Conservation (phyloP, 83 land plant genomes). For the Larix sibirica region DNA sequence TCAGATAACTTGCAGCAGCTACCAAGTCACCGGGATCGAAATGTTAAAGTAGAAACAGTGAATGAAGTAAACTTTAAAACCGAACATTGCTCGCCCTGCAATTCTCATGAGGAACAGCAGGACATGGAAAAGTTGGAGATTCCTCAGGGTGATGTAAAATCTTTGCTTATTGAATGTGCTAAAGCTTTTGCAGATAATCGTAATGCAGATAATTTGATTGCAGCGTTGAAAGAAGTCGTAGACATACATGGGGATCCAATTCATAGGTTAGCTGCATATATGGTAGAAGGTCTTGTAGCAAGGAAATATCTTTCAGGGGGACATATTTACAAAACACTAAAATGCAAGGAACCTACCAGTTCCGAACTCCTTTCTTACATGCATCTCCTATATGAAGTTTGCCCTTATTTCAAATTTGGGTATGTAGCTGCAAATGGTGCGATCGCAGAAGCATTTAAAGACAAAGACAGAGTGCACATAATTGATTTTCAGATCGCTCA, state of each 20-base stretch:
- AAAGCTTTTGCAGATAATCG: slow-evolving; percentile 41
- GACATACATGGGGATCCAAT: slow-evolving; percentile 66
- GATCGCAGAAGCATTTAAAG: slow-evolving; percentile 74
- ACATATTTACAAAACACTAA: slow-evolving; percentile 50
- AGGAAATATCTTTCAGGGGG: slow-evolving; percentile 47
- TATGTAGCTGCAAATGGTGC: slow-evolving; percentile 84
- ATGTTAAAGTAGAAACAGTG: background rate
- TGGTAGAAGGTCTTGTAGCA: slow-evolving; percentile 75
- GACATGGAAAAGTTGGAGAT: background rate
- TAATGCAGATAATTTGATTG: slow-evolving; percentile 33
- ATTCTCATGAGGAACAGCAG: background rate
- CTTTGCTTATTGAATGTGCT: slow-evolving; percentile 50
- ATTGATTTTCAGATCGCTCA: slow-evolving; percentile 77
- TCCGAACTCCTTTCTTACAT: slow-evolving; percentile 60
- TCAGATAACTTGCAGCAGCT: slow-evolving; percentile 2
- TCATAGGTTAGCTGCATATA: slow-evolving; percentile 65
- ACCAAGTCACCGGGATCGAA: background rate
- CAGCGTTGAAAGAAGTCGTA: slow-evolving; percentile 44
- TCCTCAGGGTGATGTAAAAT: slow-evolving; percentile 34
- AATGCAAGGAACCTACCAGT: slow-evolving; percentile 63
- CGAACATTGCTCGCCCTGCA: background rate
- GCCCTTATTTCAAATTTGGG: slow-evolving; percentile 82
- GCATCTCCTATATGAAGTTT: slow-evolving; percentile 64
- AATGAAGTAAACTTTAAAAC: background rate
- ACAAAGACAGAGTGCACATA: slow-evolving; percentile 61